These are phyloP conservation scores for Bipolaris oryzae DNA, from an alignment of 2,329 filamentous ascomycete species.

Conservation along the genomic window DNA sequence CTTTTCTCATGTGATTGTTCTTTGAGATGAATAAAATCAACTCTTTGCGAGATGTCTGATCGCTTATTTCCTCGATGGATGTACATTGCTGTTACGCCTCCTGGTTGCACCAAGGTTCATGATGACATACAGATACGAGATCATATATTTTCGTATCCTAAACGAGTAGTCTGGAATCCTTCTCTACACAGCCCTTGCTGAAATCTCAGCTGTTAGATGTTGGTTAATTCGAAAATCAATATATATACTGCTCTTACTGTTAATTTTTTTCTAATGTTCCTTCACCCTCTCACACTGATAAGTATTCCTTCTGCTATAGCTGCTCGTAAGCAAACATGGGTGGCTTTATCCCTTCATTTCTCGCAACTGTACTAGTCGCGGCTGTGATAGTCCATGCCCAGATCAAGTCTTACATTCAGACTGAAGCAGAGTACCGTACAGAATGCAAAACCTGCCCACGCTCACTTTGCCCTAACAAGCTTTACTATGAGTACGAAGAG, in stretches of 20 bases:
- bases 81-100: background rate
- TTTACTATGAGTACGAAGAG: slow-evolving; percentile 23
- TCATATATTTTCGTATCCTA: background rate
- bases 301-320: background rate
- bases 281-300: background rate
- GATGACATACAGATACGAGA: slow-evolving; percentile 1
- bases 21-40: background rate
- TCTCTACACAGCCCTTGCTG: background rate
- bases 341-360: background rate
- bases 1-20: background rate
- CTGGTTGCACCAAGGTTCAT: background rate
- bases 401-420: slow-evolving; percentile 27
- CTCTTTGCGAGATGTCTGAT: too few relatives aligned
- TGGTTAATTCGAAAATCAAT: background rate
- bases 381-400: background rate
- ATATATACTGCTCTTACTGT: background rate
- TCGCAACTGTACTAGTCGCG: background rate
- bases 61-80: background rate
- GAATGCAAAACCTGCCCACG: slow-evolving; percentile 43
- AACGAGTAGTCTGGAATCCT: background rate
- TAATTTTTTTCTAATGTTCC: background rate
- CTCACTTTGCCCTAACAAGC: slow-evolving; percentile 35
- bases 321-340: background rate
- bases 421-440: slow-evolving; percentile 30
- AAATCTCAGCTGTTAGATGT: background rate